Conservation (phyloP, 257 asterid species). For the Vinca minor region DNA sequence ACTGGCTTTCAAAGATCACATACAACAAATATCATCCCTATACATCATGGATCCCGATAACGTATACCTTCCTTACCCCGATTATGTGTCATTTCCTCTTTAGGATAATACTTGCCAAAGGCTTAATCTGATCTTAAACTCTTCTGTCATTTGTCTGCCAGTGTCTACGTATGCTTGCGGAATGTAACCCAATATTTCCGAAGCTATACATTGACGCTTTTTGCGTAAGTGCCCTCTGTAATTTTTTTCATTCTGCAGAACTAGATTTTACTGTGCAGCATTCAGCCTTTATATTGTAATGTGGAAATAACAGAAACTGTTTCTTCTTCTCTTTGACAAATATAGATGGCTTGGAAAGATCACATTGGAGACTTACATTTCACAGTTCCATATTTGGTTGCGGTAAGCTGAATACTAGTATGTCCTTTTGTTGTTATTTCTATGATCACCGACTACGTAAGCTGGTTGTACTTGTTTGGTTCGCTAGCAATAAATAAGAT, state of each 20-base stretch:
- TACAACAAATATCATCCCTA: constrained; percentile 92
- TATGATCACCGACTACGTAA: neutral
- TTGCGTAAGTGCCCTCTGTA: constrained; percentile 57
- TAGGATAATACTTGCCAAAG: constrained; percentile 10
- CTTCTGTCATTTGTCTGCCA: constrained; percentile 26
- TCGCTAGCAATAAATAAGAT: constrained; percentile 1
- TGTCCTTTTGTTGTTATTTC: neutral
- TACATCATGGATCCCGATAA: constrained; percentile 91
- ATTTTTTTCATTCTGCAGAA: neutral
- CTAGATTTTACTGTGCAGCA: neutral
- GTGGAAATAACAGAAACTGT: neutral
- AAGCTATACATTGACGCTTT: constrained; percentile 69
- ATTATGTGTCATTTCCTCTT: constrained; percentile 8
- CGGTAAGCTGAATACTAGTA: constrained; percentile 37
- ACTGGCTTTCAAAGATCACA: constrained; percentile 75
- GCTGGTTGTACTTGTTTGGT: neutral
- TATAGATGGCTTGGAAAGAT: constrained; percentile 93
- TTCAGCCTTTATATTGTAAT: constrained; percentile 7
- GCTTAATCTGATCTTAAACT: neutral
- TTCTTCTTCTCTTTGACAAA: constrained; percentile 14
- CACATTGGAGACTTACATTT: constrained; percentile 85
- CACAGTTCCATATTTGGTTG: constrained; percentile 87
- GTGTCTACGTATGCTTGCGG: constrained; percentile 70
- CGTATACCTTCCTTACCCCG: constrained; percentile 32
- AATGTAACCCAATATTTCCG: constrained; percentile 80